These are phyloP conservation scores for Paecilomyces variotii DNA, from an alignment of 2,329 filamentous ascomycete species.

Conservation along the genomic window DNA sequence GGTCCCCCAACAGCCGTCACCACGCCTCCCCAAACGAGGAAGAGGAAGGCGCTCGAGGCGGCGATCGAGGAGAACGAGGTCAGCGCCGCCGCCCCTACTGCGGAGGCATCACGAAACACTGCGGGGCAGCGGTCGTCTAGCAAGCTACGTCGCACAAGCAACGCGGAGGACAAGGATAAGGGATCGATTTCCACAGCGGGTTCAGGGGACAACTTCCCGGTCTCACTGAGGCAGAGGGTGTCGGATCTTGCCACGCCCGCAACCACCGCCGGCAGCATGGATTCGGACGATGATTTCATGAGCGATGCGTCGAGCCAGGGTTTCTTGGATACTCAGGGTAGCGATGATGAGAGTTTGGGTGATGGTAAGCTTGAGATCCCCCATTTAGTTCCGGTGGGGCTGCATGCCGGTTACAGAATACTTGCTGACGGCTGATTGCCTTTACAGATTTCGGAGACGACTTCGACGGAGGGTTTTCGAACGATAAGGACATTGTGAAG, in stretches of 20 bases:
- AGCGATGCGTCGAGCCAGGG: constrained; percentile 71
- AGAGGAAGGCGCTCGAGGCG: constrained; percentile 47
- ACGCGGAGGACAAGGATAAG: constrained; percentile 11
- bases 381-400: neutral
- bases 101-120: constrained; percentile 14
- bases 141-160: constrained; percentile 18
- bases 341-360: constrained; percentile 56
- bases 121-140: constrained; percentile 14
- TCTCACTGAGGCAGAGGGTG: constrained; percentile 16
- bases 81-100: constrained; percentile 21
- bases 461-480: constrained; percentile 53
- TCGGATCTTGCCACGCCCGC: constrained; percentile 33
- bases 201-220: constrained; percentile 6
- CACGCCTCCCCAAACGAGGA: constrained; percentile 47
- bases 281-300: constrained; percentile 92
- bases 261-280: constrained; percentile 57
- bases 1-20: constrained; percentile 23
- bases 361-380: constrained; percentile 26
- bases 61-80: constrained; percentile 22
- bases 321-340: constrained; percentile 59
- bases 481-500: constrained; percentile 63
- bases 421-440: constrained; percentile 1
- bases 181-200: constrained; percentile 6
- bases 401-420: neutral
- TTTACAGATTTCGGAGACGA: constrained; percentile 48